Evolutionary conservation across 192 early-diverging fungal species (phyloP).

Genomic region (Podila epigama): DNA sequence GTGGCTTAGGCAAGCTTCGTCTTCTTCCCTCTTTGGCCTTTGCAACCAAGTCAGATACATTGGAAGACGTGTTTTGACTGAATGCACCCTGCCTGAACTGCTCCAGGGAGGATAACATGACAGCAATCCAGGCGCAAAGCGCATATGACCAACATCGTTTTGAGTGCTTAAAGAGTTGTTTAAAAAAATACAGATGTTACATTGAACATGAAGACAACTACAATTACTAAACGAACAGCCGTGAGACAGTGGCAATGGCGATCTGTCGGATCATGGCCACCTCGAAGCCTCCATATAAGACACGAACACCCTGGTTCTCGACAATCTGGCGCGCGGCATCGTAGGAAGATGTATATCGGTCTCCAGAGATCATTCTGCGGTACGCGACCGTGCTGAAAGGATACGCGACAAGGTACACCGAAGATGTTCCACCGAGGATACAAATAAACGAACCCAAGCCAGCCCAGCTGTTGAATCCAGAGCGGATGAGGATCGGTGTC

Average conservation of each 20-base stretch:
- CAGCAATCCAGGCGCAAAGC: too few relatives aligned
- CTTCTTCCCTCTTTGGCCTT: too few relatives aligned
- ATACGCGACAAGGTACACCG: conserved; percentile 5
- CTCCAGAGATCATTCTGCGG: conserved; percentile 23
- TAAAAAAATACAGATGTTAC: too few relatives aligned
- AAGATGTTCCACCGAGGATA: conserved; percentile 3
- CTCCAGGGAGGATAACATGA: too few relatives aligned
- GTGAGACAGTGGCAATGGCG: conserved; percentile 1
- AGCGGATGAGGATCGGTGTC: neutral
- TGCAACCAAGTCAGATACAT: too few relatives aligned
- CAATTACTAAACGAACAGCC: conserved; percentile 1
- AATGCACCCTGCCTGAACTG: too few relatives aligned
- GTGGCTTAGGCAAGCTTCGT: too few relatives aligned
- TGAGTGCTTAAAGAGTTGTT: too few relatives aligned
- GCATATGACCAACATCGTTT: too few relatives aligned
- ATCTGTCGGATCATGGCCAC: conserved; percentile 7
- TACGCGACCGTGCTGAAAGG: conserved; percentile 18
- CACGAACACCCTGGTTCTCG: conserved; percentile 29
- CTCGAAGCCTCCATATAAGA: conserved; percentile 17
- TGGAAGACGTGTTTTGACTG: too few relatives aligned
- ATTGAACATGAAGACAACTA: too few relatives aligned
- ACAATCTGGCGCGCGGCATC: conserved; percentile 38
- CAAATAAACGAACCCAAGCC: conserved; percentile 2
- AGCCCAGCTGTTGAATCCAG: neutral
- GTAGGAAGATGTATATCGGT: conserved; percentile 28